Evolutionary conservation across 2,329 filamentous ascomycete species (phyloP).

Genomic region (Alternaria viburni): DNA sequence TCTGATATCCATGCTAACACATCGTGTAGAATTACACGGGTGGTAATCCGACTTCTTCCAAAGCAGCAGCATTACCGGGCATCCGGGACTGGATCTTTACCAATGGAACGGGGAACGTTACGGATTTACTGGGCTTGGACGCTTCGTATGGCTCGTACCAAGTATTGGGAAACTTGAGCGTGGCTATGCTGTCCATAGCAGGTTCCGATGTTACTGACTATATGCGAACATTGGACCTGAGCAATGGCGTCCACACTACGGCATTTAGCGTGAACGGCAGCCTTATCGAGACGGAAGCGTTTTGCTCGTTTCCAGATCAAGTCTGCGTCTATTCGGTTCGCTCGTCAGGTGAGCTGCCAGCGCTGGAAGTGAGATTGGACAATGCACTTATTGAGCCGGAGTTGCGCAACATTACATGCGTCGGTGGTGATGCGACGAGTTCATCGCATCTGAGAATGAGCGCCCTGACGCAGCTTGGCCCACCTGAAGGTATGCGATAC

Average conservation of each 20-base stretch:
- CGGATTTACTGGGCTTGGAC: conserved; percentile 47
- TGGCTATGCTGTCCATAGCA: conserved; percentile 44
- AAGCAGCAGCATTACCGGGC: conserved; percentile 46
- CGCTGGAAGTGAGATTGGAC: conserved; percentile 51
- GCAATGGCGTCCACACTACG: conserved; percentile 50
- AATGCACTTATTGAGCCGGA: conserved; percentile 48
- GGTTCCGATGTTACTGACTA: conserved; percentile 33
- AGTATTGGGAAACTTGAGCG: conserved; percentile 56
- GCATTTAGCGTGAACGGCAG: conserved; percentile 36
- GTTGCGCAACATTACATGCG: conserved; percentile 44
- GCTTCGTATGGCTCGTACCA: conserved; percentile 55
- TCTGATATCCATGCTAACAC: neutral
- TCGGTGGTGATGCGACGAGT: conserved; percentile 39
- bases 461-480: conserved; percentile 48
- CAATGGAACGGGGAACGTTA: conserved; percentile 56
- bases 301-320: conserved; percentile 55
- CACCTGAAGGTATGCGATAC: conserved; percentile 55
- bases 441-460: conserved; percentile 30
- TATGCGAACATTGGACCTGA: conserved; percentile 53
- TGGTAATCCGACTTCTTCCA: conserved; percentile 52
- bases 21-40: conserved; percentile 53
- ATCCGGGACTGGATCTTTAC: conserved; percentile 58
- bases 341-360: conserved; percentile 48
- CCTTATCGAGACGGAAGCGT: conserved; percentile 47
- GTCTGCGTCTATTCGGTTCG: conserved; percentile 50